Percentiles rank a stretch among this genome's conserved stretches.
Evolutionary conservation across 148 eudicot genomes (phyloP).

Genomic region (Dianthus caryophyllus): DNA sequence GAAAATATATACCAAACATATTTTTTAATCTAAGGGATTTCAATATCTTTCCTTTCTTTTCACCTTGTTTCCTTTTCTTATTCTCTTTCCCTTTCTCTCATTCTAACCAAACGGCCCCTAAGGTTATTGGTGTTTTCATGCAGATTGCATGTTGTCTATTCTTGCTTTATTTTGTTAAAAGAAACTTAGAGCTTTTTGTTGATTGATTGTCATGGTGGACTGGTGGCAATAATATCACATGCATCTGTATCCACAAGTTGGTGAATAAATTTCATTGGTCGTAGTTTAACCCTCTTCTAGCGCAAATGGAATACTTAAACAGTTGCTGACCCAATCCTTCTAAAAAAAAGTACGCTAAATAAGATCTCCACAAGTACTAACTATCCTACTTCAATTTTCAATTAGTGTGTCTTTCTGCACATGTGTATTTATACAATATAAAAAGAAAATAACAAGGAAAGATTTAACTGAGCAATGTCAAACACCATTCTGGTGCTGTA

Average conservation of each 20-base stretch:
- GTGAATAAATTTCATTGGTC: neutral
- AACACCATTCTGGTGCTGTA: neutral
- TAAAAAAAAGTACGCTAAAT: neutral
- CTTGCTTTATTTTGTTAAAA: neutral
- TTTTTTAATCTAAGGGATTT: no score
- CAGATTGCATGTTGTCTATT: conserved; percentile 6
- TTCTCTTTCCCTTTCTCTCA: no score
- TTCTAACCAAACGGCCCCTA: no score
- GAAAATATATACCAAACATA: no score
- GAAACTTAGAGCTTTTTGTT: neutral
- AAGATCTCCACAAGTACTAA: neutral
- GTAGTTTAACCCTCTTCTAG: neutral
- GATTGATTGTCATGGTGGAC: neutral
- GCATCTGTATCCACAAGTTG: neutral
- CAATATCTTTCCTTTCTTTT: no score
- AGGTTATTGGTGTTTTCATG: neutral
- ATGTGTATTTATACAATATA: neutral
- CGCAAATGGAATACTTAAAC: neutral
- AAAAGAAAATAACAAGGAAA: neutral
- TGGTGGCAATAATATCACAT: conserved; percentile 2
- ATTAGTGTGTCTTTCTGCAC: neutral
- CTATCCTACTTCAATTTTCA: neutral
- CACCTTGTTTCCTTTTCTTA: no score
- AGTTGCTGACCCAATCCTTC: neutral
- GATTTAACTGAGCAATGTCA: neutral